Conservation (phyloP, 139 green algal genomes). For the Closterium sp. region DNA sequence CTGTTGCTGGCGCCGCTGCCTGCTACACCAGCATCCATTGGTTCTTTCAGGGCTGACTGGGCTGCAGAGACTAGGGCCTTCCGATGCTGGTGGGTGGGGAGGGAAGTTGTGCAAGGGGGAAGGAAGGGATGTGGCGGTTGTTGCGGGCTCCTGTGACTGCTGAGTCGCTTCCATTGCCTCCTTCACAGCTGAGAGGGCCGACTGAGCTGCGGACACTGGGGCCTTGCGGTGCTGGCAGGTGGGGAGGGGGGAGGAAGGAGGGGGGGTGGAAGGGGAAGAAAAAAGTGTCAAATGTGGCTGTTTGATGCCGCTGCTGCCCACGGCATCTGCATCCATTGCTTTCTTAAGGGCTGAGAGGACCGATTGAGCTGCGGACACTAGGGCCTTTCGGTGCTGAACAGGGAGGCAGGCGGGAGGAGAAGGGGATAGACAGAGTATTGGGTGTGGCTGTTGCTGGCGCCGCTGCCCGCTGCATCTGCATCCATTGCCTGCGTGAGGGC, state of each 20-base stretch:
- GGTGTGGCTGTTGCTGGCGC: not conserved
- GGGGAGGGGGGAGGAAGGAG: too few relatives aligned
- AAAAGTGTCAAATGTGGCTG: not conserved
- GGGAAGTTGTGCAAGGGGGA: not conserved
- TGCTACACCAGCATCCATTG: too few relatives aligned
- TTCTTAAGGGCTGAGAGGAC: not conserved
- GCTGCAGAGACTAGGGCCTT: too few relatives aligned
- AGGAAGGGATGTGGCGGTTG: not conserved
- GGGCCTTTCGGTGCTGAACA: not conserved
- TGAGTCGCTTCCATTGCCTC: not conserved
- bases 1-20: too few relatives aligned
- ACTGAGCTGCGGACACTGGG: not conserved
- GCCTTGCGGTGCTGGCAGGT: slow-evolving; percentile 16
- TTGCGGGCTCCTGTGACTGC: not conserved
- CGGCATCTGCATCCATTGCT: not conserved
- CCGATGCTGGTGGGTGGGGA: not conserved
- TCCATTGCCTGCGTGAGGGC: slow-evolving; percentile 3
- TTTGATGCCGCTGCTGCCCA: too few relatives aligned
- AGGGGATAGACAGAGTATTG: not conserved
- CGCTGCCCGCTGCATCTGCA: not conserved
- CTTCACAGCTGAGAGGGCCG: slow-evolving; percentile 4
- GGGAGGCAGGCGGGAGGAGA: not conserved
- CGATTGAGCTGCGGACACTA: not conserved
- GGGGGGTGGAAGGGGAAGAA: not conserved
- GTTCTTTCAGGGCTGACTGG: too few relatives aligned